Conservation (phyloP, 148 eudicot species). For the Diospyros kaki region DNA sequence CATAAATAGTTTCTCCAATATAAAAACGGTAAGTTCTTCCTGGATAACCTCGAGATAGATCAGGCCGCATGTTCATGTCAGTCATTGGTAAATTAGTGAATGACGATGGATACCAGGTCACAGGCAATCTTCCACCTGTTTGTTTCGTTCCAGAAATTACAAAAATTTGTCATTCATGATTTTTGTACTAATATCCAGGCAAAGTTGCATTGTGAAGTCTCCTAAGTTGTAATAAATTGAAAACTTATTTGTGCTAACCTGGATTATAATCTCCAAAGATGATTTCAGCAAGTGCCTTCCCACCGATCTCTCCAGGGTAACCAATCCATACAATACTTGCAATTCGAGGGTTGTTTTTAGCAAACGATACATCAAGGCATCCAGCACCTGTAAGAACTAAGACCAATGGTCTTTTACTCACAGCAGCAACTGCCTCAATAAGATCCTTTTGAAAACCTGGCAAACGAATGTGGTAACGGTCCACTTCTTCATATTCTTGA, state of each 20-base stretch:
- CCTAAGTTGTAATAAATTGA: no score
- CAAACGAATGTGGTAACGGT: slow-evolving; percentile 76
- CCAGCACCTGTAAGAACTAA: slow-evolving; percentile 95
- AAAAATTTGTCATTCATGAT: background rate
- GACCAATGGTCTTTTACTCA: slow-evolving; percentile 56
- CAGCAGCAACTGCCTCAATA: slow-evolving; percentile 55
- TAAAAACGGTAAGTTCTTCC: slow-evolving; percentile 96
- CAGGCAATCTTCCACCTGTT: slow-evolving; percentile 83
- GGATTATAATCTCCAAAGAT: slow-evolving; percentile 88
- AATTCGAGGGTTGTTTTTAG: slow-evolving; percentile 52
- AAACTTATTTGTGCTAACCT: slow-evolving; percentile 36
- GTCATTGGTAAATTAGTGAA: slow-evolving; percentile 76
- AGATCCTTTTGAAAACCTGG: slow-evolving; percentile 87
- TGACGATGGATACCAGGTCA: slow-evolving; percentile 97
- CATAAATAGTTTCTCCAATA: slow-evolving; percentile 56
- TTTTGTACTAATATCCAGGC: no score
- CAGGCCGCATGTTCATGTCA: slow-evolving; percentile 90
- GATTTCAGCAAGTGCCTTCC: slow-evolving; percentile 71
- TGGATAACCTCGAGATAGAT: slow-evolving; percentile 70
- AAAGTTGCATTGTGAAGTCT: no score
- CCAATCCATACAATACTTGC: slow-evolving; percentile 92
- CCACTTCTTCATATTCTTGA: slow-evolving; percentile 90
- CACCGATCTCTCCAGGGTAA: slow-evolving; percentile 95
- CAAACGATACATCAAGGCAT: slow-evolving; percentile 79
- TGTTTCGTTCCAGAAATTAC: slow-evolving; percentile 1